Conservation (phyloP, 2,329 filamentous ascomycete genomes). For the Pseudogymnoascus pannorum region DNA sequence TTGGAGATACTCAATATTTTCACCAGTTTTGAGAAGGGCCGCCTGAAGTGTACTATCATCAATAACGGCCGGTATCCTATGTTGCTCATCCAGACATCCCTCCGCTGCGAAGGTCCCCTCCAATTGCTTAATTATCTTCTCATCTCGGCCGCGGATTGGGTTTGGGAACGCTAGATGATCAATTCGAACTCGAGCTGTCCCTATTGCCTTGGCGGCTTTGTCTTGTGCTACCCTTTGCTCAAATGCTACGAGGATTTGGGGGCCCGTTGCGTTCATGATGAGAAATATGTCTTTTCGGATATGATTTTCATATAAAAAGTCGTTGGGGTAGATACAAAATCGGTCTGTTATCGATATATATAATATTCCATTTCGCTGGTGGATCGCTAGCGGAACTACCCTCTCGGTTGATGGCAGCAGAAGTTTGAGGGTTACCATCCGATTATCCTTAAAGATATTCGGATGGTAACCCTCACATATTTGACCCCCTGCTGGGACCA, state of each 20-base stretch:
- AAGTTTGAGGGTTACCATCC: background rate
- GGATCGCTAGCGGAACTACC: background rate
- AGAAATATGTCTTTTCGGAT: too few relatives aligned
- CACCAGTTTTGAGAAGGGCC: conserved; percentile 11
- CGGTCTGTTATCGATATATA: background rate
- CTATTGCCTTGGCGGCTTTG: conserved; percentile 9
- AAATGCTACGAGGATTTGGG: background rate
- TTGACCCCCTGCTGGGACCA: background rate
- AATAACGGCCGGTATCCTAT: conserved; percentile 15
- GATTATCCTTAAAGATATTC: background rate
- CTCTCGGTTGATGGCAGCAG: background rate
- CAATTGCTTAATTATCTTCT: conserved; percentile 14
- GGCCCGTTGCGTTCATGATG: background rate
- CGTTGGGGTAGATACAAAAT: background rate
- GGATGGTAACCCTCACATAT: background rate
- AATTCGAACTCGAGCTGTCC: conserved; percentile 13
- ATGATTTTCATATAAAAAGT: too few relatives aligned
- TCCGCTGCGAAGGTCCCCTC: conserved; percentile 14
- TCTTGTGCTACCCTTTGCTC: conserved; percentile 5
- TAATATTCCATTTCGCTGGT: background rate
- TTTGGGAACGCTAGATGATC: conserved; percentile 15
- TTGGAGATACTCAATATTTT: conserved; percentile 11
- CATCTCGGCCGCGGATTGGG: conserved; percentile 11
- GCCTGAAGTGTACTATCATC: conserved; percentile 13
- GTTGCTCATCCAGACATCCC: conserved; percentile 14